Conservation (phyloP, 345 rosid genomes). For the Microthlaspi erraticum region DNA sequence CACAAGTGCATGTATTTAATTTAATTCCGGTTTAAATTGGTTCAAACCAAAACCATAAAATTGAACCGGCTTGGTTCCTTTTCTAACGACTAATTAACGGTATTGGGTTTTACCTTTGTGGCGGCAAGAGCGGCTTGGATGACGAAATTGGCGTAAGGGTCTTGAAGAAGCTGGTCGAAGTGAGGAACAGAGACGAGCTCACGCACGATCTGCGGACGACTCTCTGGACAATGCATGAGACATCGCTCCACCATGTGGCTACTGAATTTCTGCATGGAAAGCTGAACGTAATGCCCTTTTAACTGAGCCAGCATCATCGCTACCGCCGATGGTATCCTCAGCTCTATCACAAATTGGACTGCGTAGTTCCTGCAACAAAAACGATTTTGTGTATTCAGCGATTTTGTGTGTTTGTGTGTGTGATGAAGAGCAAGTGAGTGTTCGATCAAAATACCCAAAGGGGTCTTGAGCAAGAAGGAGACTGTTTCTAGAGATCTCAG, state of each 20-base stretch:
- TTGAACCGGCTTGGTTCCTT: too few relatives aligned
- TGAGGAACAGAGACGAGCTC: constrained; percentile 54
- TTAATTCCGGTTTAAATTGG: not conserved
- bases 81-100: not conserved
- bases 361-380: constrained; percentile 61
- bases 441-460: constrained; percentile 49
- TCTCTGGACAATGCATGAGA: constrained; percentile 47
- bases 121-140: constrained; percentile 57
- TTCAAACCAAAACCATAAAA: too few relatives aligned
- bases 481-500: constrained; percentile 54
- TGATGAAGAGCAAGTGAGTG: not conserved
- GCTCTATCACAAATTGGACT: constrained; percentile 61
- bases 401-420: constrained; percentile 10
- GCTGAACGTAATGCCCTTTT: constrained; percentile 62
- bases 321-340: constrained; percentile 50
- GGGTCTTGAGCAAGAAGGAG: constrained; percentile 62
- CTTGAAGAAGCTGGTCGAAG: constrained; percentile 63
- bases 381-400: too few relatives aligned
- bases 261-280: constrained; percentile 60
- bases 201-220: constrained; percentile 49
- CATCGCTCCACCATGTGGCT: constrained; percentile 66
- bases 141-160: constrained; percentile 62
- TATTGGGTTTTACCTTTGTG: constrained; percentile 46
- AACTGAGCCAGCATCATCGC: constrained; percentile 54
- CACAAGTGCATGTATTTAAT: not conserved